Evolutionary conservation across 169 alveolate genomes (phyloP), one percentile per base, ranked within the genome.

Genomic region (Babesia sp.): DNA sequence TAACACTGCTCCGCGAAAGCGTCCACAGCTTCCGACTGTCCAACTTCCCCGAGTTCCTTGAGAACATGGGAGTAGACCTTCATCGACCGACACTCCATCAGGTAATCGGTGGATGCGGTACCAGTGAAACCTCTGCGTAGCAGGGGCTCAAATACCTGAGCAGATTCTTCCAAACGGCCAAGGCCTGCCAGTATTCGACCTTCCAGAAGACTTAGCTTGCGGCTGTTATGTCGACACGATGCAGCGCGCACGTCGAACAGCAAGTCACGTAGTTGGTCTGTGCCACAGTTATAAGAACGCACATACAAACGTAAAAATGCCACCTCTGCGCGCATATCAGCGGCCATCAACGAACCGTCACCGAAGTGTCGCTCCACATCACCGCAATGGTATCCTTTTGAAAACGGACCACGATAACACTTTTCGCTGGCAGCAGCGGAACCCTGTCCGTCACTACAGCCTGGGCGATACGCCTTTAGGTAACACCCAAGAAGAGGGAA

Each of bases 1-100:
- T 58, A 41, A 31, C 72, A 48, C 59, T 76, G 86, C 9, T 76
- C 54, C 14, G 86, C 86, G 63, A 76, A 76, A 3, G 72, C 20
- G 9, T n/a, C 48, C 16, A 55, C 73, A 18, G 51, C 73, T 26
- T 20, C 20, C 18, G 80, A 16, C 33, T 67, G 42, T 45, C 36
- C 34, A 14, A 20, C 18, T 73, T 66, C 79, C 9, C 80, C 80
- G n/a, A 59, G 34, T 70, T 33, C 66, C 11, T n/a, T 59, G 55
- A 76, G 86, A 29, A 71, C 66, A 11, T 36, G 31, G 8, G 86
- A 37, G 58, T 53, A 76, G 16, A 71, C 86, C 37, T 50, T 24
- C 55, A 76, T 63, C 18, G 79, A 48, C 26, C 37, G 31, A 28
- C 29, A 48, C 54, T 76, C 86, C 64, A 76, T 22, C 24, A 63